These are phyloP conservation scores for Aristolochia contorta DNA, from an alignment of 164 flowering plant species.

Conservation along the genomic window DNA sequence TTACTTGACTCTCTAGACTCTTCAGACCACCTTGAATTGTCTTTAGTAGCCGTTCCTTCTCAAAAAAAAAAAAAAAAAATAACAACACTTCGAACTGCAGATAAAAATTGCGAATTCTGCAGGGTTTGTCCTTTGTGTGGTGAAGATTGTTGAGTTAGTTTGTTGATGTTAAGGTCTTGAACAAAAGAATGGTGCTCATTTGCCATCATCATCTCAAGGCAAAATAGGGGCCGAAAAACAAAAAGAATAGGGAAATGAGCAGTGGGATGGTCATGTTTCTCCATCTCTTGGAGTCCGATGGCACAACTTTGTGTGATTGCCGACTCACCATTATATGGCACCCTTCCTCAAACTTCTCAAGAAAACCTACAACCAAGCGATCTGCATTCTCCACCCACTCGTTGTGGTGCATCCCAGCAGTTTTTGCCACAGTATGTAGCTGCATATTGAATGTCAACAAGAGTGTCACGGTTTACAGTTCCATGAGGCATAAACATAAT, in stretches of 20 bases:
- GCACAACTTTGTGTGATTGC: neutral
- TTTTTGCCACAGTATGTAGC: conserved; percentile 69
- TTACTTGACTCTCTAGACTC: conserved; percentile 7
- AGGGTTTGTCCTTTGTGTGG: too few species aligned
- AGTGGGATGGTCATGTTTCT: conserved; percentile 1
- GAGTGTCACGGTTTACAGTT: neutral
- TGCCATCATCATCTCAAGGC: neutral
- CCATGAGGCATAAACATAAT: too few species aligned
- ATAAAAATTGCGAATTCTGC: neutral
- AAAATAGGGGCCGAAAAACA: neutral
- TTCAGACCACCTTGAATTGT: conserved; percentile 22
- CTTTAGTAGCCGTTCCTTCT: conserved; percentile 24
- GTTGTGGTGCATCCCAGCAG: conserved; percentile 52
- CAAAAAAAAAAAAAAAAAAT: neutral
- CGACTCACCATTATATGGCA: conserved; percentile 60
- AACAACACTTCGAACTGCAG: neutral
- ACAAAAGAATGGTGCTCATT: too few species aligned
- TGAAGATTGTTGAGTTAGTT: too few species aligned
- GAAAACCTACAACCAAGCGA: conserved; percentile 72
- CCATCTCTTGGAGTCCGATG: neutral
- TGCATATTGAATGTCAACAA: conserved; percentile 8
- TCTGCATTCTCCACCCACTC: conserved; percentile 88
- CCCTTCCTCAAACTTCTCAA: conserved; percentile 81
- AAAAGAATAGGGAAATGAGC: conserved; percentile 2
- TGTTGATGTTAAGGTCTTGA: too few species aligned